Percentiles rank a stretch among this genome's conserved stretches.
These are phyloP conservation scores for Candolleomyces eurysporus DNA, from an alignment of 768 basidiomycete species.

Conservation along the genomic window DNA sequence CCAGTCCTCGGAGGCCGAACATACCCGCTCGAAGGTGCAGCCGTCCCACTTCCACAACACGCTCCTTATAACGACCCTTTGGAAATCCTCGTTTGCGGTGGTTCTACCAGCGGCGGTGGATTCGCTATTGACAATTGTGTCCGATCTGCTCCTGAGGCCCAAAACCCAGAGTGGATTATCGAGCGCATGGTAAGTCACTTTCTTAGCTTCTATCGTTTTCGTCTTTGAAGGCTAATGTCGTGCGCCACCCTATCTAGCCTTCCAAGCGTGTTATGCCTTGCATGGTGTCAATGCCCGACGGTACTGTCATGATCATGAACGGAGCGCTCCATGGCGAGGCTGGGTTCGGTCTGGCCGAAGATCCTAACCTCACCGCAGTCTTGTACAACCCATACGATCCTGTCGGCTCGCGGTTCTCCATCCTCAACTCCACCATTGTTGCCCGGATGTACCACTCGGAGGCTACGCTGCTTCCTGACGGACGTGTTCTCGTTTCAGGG, in stretches of 20 bases:
- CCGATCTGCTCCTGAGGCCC: conserved; percentile 60
- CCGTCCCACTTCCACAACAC: conserved; percentile 65
- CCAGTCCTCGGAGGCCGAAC: conserved; percentile 67
- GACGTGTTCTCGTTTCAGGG: conserved; percentile 71
- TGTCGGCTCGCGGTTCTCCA: conserved; percentile 59
- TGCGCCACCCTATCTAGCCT: conserved; percentile 42
- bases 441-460: conserved; percentile 78
- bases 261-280: conserved; percentile 75
- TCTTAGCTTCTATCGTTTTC: conserved; percentile 15
- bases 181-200: conserved; percentile 69
- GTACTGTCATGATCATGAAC: conserved; percentile 76
- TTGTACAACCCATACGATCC: conserved; percentile 69
- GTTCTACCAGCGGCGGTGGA: conserved; percentile 59
- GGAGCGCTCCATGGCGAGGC: conserved; percentile 70
- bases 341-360: conserved; percentile 66
- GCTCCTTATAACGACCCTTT: conserved; percentile 75
- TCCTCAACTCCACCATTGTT: conserved; percentile 66
- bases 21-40: conserved; percentile 75
- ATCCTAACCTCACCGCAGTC: conserved; percentile 63
- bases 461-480: conserved; percentile 72
- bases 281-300: conserved; percentile 69
- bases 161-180: conserved; percentile 62
- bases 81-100: conserved; percentile 73
- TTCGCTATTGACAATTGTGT: conserved; percentile 68
- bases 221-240: neutral